These are phyloP conservation scores for Asterella californica DNA, from an alignment of 225 moss, liverwort and hornwort species.

Conservation along the genomic window DNA sequence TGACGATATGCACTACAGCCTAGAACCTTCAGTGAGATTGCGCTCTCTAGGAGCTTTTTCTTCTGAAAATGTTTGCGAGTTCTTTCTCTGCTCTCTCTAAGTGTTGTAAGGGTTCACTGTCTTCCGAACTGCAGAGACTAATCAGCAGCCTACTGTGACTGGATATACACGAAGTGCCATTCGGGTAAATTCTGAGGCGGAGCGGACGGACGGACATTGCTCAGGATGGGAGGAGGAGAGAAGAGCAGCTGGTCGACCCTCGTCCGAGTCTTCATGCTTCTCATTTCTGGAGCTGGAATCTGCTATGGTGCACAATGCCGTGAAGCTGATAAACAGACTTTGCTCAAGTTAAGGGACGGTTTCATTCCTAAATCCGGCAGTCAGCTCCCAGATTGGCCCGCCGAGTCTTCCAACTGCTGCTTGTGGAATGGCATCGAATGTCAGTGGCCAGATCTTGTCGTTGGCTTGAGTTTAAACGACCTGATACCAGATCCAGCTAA, in stretches of 20 bases:
- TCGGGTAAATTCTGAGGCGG: too few species aligned
- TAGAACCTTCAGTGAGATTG: too few species aligned
- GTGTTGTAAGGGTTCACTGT: neutral
- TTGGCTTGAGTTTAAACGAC: neutral
- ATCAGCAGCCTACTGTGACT: neutral
- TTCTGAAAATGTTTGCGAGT: neutral
- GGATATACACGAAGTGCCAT: neutral
- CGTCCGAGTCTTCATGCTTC: neutral
- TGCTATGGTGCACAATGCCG: slow-evolving; percentile 12
- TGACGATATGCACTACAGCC: neutral
- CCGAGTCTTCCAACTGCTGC: slow-evolving; percentile 4
- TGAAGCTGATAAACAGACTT: neutral
- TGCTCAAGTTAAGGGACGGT: slow-evolving; percentile 13
- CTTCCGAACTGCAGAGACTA: neutral
- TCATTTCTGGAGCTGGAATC: neutral
- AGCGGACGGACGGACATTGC: neutral
- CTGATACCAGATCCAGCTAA: slow-evolving; percentile 1
- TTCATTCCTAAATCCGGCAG: neutral
- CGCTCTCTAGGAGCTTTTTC: neutral
- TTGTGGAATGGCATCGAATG: slow-evolving; percentile 5
- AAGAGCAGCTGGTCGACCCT: neutral
- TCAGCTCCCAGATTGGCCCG: neutral
- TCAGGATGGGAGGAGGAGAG: neutral
- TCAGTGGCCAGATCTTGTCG: neutral
- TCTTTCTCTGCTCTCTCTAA: neutral